Percentiles rank a stretch among this genome's conserved stretches.
Conservation (phyloP, 2,329 filamentous ascomycete genomes). For the Penicillium concentricum region DNA sequence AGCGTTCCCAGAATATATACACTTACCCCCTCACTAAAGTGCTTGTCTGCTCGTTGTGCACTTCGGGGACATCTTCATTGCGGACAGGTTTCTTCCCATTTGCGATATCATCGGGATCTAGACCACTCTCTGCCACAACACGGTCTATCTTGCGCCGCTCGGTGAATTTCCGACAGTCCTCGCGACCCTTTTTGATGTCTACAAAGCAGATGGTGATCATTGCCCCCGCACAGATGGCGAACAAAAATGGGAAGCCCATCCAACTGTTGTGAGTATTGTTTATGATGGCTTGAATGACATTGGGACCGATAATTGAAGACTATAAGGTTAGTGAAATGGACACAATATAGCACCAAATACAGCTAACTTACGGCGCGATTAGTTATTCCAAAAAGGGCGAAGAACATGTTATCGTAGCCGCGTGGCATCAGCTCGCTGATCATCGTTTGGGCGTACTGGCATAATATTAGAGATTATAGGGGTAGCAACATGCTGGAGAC, state of each 20-base stretch:
- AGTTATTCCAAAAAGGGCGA: slow-evolving; percentile 45
- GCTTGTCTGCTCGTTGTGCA: not conserved
- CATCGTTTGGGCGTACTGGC: slow-evolving; percentile 45
- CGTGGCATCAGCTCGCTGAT: slow-evolving; percentile 45
- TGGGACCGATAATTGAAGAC: slow-evolving; percentile 47
- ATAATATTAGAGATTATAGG: not conserved
- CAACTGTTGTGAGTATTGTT: slow-evolving; percentile 44
- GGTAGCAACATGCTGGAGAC: not conserved
- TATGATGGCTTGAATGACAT: slow-evolving; percentile 46
- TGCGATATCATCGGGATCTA: slow-evolving; percentile 17
- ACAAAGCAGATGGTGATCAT: slow-evolving; percentile 43
- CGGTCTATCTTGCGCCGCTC: slow-evolving; percentile 34
- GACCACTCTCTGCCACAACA: slow-evolving; percentile 27
- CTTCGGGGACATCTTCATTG: not conserved
- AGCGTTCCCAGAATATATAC: not conserved
- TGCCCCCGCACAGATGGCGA: slow-evolving; percentile 38
- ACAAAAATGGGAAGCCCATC: slow-evolving; percentile 47
- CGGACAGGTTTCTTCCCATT: slow-evolving; percentile 10
- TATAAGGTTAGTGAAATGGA: slow-evolving; percentile 13
- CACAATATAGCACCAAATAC: not conserved
- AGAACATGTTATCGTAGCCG: slow-evolving; percentile 48
- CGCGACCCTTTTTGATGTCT: slow-evolving; percentile 43
- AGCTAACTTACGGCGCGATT: slow-evolving; percentile 41
- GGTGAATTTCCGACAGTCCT: slow-evolving; percentile 39
- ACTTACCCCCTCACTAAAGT: not conserved